Base-by-base conservation (phyloP, 2,329 filamentous ascomycete species). In the Xylaria sp. region DNA sequence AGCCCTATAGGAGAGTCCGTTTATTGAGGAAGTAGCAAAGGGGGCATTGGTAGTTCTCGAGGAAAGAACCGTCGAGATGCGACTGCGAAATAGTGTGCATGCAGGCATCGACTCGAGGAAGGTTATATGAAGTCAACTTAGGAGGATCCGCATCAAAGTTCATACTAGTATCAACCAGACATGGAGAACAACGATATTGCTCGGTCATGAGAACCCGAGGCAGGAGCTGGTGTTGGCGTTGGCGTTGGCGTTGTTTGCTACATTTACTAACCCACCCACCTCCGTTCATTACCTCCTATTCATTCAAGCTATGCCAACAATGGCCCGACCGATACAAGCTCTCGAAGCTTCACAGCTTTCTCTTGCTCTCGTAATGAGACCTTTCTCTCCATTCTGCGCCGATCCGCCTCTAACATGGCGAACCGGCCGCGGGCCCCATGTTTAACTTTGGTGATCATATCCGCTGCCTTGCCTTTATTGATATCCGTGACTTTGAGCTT, bases 361-460 rank as follows among this genome's bases (percentile, higher is more conserved):
- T 81, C 78, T 69, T 82, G 81, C 65, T 86, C 82, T 12, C 76
- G 67, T 28, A 80, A 78, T 2, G 80, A 73, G 28, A 67, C 74
- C 46, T 82, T 77, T 69, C 76, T 84, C 59, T 83, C 80, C 44
- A 78, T 81, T 61, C 85, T 86, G 52, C 84, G 86, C 77, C 86
- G 89, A 63, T 85, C 82, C 0, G 81, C 83, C 75, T 86, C 84
- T 66, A 88, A 80, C 41, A 76, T 84, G 31, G 84, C 82, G 77
- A 87, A 94, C 82, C 82, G 88, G 71, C 81, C 92, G 79, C 84
- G 88, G 0, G 92, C 93, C 0, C 95, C 95, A 78, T 96, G 92
- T 79, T 91, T 95, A 70, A 97, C 78, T 80, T 97, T 97, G 8
- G 93, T 97, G 72, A 98, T 97, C 91, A 97, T 94, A 78, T 98